Evolutionary conservation across 2,329 filamentous ascomycete species (phyloP).

Genomic region (Phaeosphaeria sp.): DNA sequence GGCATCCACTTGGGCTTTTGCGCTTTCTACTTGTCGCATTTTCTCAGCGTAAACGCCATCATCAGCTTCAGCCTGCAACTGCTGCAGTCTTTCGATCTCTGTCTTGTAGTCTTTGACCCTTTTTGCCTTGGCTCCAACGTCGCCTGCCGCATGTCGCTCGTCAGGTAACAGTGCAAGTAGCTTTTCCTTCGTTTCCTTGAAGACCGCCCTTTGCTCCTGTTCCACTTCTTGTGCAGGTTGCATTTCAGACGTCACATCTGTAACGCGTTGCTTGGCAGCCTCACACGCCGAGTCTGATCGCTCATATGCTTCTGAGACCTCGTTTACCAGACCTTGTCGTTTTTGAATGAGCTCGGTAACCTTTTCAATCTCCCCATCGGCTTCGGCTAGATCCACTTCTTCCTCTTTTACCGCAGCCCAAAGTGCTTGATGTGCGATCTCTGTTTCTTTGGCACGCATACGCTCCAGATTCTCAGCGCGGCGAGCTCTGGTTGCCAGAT

Average conservation of each 20-base stretch:
- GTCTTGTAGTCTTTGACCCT: constrained; percentile 51
- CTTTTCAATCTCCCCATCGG: constrained; percentile 34
- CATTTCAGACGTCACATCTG: constrained; percentile 45
- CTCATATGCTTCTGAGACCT: constrained; percentile 52
- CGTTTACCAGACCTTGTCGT: constrained; percentile 54
- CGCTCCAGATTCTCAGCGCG: constrained; percentile 70
- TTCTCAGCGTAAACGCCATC: constrained; percentile 73
- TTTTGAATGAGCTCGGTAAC: constrained; percentile 58
- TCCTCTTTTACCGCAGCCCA: constrained; percentile 86
- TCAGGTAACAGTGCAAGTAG: constrained; percentile 61
- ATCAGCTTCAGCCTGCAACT: constrained; percentile 66
- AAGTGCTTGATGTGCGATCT: constrained; percentile 72
- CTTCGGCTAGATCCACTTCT: constrained; percentile 59
- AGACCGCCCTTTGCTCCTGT: constrained; percentile 59
- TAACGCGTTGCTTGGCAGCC: constrained; percentile 44
- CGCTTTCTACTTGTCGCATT: constrained; percentile 64
- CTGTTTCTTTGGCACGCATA: constrained; percentile 66
- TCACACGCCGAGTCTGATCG: constrained; percentile 51
- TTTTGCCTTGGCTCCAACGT: constrained; percentile 61
- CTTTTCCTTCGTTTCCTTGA: constrained; percentile 61
- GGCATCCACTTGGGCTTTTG: constrained; percentile 58
- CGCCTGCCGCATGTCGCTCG: constrained; percentile 69
- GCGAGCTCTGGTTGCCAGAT: constrained; percentile 70
- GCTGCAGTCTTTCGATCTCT: constrained; percentile 63
- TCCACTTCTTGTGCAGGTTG: constrained; percentile 56